A percentile compares a stretch with the other conserved stretches of the same genome.
Evolutionary conservation across 2,329 filamentous ascomycete genomes (phyloP).

Genomic region (Alternaria sp.): DNA sequence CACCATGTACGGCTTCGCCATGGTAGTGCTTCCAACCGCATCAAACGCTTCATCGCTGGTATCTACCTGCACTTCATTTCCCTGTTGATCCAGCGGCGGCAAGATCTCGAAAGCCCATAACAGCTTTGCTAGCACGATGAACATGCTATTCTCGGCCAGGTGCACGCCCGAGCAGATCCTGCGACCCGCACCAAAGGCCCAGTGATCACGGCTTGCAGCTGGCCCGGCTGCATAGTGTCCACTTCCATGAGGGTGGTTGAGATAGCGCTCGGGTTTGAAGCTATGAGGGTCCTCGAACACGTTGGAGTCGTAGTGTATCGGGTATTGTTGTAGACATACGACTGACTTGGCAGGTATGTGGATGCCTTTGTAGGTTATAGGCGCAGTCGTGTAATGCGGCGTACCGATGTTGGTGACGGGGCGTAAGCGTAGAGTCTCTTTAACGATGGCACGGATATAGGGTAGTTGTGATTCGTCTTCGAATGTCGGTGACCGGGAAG

Average conservation of each 20-base stretch:
- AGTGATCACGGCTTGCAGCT: constrained; percentile 43
- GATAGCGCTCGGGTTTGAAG: constrained; percentile 56
- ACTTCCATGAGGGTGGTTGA: constrained; percentile 36
- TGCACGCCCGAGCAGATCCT: constrained; percentile 53
- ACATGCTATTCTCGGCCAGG: constrained; percentile 54
- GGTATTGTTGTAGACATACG: constrained; percentile 37
- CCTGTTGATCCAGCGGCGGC: constrained; percentile 46
- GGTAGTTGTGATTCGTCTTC: constrained; percentile 55
- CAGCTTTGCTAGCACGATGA: constrained; percentile 52
- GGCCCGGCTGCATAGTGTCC: constrained; percentile 44
- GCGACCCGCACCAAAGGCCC: constrained; percentile 53
- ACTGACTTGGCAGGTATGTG: constrained; percentile 52
- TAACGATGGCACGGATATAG: constrained; percentile 47
- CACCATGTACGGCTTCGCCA: constrained; percentile 41
- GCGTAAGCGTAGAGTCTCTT: constrained; percentile 54
- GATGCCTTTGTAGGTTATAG: constrained; percentile 51
- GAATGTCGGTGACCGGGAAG: constrained; percentile 38
- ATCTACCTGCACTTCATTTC: constrained; percentile 46
- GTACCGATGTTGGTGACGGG: constrained; percentile 45
- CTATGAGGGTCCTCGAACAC: constrained; percentile 44
- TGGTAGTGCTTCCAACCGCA: constrained; percentile 35
- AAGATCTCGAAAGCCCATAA: constrained; percentile 58
- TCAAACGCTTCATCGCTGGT: constrained; percentile 44
- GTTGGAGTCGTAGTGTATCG: constrained; percentile 47
- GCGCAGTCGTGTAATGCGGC: constrained; percentile 44